These are phyloP conservation scores for Chlamydomonas reinhardtii DNA, from an alignment of 163 green algal genomes.

Conservation along the genomic window DNA sequence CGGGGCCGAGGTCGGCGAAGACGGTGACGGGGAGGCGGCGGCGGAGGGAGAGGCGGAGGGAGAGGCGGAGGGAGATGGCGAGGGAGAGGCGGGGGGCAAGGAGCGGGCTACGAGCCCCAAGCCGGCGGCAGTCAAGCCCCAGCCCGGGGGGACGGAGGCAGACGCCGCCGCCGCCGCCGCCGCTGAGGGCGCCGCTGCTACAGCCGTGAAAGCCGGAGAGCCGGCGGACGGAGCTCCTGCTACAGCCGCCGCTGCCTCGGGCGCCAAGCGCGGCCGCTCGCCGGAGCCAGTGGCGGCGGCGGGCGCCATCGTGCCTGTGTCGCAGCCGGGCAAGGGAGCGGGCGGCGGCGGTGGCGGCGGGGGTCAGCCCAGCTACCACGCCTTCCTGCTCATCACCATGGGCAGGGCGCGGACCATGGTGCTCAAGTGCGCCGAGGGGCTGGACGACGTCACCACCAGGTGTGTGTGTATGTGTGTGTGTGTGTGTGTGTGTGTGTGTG, in stretches of 20 bases:
- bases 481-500: not conserved
- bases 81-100: not conserved
- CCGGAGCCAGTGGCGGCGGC: not conserved
- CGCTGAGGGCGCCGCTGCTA: not conserved
- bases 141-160: too few species aligned
- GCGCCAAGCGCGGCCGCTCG: not conserved
- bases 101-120: not conserved
- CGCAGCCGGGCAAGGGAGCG: too few species aligned
- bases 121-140: not conserved
- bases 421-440: conserved; percentile 78
- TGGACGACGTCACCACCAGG: conserved; percentile 77
- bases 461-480: not conserved
- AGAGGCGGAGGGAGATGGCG: not conserved
- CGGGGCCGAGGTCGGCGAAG: too few species aligned
- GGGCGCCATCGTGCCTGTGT: not conserved
- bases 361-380: conserved; percentile 71
- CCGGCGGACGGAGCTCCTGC: not conserved
- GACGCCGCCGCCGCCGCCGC: not conserved
- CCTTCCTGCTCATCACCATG: conserved; percentile 84
- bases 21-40: not conserved
- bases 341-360: too few species aligned
- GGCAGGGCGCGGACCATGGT: conserved; percentile 77
- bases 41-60: too few species aligned
- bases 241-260: not conserved
- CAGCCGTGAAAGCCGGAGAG: not conserved